Percentiles rank a stretch among this genome's conserved stretches.
These are phyloP conservation scores for Colletotrichum sp. DNA, from an alignment of 2,329 filamentous ascomycete species.

Conservation along the genomic window DNA sequence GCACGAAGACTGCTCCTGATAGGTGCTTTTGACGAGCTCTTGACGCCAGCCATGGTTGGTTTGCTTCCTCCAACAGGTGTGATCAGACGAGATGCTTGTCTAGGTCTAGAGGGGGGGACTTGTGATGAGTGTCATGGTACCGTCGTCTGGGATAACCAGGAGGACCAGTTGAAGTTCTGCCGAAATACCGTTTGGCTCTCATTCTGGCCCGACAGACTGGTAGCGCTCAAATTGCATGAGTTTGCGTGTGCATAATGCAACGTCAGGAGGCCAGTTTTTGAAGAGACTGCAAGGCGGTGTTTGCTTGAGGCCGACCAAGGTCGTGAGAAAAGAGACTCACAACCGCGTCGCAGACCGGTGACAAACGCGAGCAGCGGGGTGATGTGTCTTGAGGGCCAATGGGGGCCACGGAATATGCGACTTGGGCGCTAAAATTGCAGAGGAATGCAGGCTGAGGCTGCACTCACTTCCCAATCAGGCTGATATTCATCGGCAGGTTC, in stretches of 20 bases:
- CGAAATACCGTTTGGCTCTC: not conserved
- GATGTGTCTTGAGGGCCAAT: slow-evolving; percentile 17
- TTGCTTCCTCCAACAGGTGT: not conserved
- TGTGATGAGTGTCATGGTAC: not conserved
- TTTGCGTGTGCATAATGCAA: slow-evolving; percentile 2
- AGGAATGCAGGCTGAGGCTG: not conserved
- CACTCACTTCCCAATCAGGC: not conserved
- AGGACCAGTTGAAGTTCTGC: not conserved
- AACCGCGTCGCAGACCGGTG: slow-evolving; percentile 4
- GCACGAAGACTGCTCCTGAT: not conserved
- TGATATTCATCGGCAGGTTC: not conserved
- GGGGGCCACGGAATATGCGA: slow-evolving; percentile 12
- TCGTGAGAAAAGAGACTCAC: not conserved
- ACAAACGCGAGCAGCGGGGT: slow-evolving; percentile 10
- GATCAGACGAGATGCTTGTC: not conserved
- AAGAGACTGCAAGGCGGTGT: not conserved
- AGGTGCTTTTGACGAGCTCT: not conserved
- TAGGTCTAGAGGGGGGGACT: not conserved
- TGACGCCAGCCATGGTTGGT: not conserved
- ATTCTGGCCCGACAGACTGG: slow-evolving; percentile 30
- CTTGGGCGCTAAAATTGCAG: slow-evolving; percentile 17
- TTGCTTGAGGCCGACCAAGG: not conserved
- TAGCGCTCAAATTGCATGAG: slow-evolving; percentile 34
- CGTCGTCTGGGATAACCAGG: not conserved
- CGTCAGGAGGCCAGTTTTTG: not conserved